Conservation (phyloP, 306 rosid species). For the Elaeagnus macrophylla region DNA sequence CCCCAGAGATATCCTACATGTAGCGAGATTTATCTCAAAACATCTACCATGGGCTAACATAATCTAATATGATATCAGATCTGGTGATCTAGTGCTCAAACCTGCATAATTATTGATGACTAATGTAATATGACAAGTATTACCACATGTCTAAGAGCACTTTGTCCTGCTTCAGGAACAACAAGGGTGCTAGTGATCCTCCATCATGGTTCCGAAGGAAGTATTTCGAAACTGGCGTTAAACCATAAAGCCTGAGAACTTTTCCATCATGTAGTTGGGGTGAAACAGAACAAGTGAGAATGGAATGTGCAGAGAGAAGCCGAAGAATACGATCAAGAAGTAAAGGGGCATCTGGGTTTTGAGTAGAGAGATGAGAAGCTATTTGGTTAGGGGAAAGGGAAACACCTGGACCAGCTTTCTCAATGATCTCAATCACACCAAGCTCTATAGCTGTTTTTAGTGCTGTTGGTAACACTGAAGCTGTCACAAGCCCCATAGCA, state of each 20-base stretch:
- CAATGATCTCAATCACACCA: constrained; percentile 21
- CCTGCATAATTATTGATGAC: no score
- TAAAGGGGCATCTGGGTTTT: background rate
- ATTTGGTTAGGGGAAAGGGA: constrained; percentile 19
- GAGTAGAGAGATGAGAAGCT: constrained; percentile 15
- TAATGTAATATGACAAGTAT: no score
- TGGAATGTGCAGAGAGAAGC: constrained; percentile 11
- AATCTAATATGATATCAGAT: no score
- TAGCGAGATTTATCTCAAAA: no score
- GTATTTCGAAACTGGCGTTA: constrained; percentile 16
- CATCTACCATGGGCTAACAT: no score
- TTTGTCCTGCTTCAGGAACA: constrained; percentile 10
- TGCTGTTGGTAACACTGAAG: constrained; percentile 13
- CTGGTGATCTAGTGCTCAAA: no score
- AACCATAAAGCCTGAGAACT: constrained; percentile 13
- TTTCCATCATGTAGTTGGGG: constrained; percentile 2
- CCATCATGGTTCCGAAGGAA: constrained; percentile 11
- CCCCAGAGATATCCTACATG: no score
- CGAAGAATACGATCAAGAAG: constrained; percentile 19
- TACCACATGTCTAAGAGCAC: constrained; percentile 12
- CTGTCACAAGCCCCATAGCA: constrained; percentile 15
- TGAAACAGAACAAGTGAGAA: constrained; percentile 15
- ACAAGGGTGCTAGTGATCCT: constrained; percentile 2
- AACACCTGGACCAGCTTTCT: constrained; percentile 14
- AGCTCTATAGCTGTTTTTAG: constrained; percentile 24